Percentiles rank a stretch among this genome's conserved stretches.
These are phyloP conservation scores for Pichia membranifaciens DNA, from an alignment of 805 yeast species.

Conservation along the genomic window DNA sequence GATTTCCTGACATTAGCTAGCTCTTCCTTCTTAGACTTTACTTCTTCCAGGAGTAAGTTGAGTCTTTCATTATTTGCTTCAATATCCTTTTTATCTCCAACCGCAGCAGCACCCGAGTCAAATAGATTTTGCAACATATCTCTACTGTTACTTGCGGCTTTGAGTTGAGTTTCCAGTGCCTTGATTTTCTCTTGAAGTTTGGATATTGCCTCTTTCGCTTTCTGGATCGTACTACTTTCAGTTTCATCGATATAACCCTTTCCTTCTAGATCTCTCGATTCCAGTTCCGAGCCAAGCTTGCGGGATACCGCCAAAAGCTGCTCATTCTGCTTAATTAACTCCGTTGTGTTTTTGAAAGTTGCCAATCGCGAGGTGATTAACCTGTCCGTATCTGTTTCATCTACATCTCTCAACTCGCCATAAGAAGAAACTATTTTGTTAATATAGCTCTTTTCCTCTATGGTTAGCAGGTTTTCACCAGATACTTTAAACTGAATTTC, in stretches of 20 bases:
- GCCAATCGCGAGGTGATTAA: slow-evolving; percentile 71
- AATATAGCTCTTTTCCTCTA: slow-evolving; percentile 60
- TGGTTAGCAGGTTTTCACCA: slow-evolving; percentile 55
- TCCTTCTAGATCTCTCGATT: slow-evolving; percentile 47
- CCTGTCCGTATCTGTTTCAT: slow-evolving; percentile 59
- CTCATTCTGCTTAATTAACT: slow-evolving; percentile 68
- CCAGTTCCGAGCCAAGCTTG: slow-evolving; percentile 65
- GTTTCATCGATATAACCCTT: slow-evolving; percentile 41
- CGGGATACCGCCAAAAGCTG: slow-evolving; percentile 66
- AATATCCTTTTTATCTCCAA: slow-evolving; percentile 14
- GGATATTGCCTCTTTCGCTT: slow-evolving; percentile 61
- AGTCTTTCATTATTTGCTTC: slow-evolving; percentile 22
- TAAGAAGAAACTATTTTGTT: slow-evolving; percentile 42
- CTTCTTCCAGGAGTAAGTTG: slow-evolving; percentile 23
- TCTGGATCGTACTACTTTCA: slow-evolving; percentile 25
- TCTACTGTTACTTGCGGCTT: slow-evolving; percentile 56
- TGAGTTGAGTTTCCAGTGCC: slow-evolving; percentile 44
- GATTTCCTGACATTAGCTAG: slow-evolving; percentile 38
- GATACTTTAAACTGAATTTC: slow-evolving; percentile 55
- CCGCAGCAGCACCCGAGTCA: slow-evolving; percentile 26
- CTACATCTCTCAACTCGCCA: slow-evolving; percentile 17
- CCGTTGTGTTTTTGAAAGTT: slow-evolving; percentile 59
- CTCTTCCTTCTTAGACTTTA: slow-evolving; percentile 32
- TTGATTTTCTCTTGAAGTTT: slow-evolving; percentile 56
- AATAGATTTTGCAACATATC: slow-evolving; percentile 47